phyloP scores from a whole-genome alignment of 2,329 filamentous ascomycete genomes.

The Lasiodiplodia sp. region DNA sequence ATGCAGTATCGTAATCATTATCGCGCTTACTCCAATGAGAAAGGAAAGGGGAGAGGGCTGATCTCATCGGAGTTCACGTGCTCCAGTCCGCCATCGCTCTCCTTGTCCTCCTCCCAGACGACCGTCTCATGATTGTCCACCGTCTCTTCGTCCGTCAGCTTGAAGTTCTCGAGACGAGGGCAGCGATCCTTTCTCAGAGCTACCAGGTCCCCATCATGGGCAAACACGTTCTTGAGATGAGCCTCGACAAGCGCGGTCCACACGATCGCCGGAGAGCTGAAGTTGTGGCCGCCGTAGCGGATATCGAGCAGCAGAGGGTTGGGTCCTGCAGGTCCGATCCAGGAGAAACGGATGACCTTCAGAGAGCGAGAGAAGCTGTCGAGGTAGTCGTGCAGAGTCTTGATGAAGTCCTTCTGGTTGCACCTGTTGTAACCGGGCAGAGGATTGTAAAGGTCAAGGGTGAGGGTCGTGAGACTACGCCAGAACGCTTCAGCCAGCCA shows the following conservation, averaged over 20 bases:
- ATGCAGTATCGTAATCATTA: not conserved
- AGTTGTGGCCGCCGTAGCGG: conserved; percentile 13
- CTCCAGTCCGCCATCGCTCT: not conserved
- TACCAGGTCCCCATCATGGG: not conserved
- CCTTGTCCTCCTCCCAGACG: not conserved
- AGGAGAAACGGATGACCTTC: conserved; percentile 12
- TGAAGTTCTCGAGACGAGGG: not conserved
- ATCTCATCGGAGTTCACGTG: not conserved
- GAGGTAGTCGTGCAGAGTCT: conserved; percentile 22
- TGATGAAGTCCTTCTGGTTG: conserved; percentile 21
- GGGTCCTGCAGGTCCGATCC: conserved; percentile 17
- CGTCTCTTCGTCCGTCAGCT: not conserved
- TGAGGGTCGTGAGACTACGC: not conserved
- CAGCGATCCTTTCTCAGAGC: not conserved
- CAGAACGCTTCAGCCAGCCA: conserved; percentile 17
- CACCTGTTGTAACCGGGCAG: not conserved
- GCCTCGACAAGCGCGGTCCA: conserved; percentile 4
- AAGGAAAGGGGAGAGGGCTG: not conserved
- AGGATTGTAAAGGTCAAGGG: conserved; percentile 20
- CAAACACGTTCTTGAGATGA: conserved; percentile 3
- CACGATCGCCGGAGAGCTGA: not conserved
- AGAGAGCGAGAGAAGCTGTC: conserved; percentile 19
- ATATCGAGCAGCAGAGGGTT: conserved; percentile 24
- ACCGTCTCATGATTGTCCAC: not conserved
- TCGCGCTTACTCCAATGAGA: not conserved